These are phyloP conservation scores for Thelephora terrestris DNA, from an alignment of 1,284 basidiomycete genomes.

Conservation along the genomic window DNA sequence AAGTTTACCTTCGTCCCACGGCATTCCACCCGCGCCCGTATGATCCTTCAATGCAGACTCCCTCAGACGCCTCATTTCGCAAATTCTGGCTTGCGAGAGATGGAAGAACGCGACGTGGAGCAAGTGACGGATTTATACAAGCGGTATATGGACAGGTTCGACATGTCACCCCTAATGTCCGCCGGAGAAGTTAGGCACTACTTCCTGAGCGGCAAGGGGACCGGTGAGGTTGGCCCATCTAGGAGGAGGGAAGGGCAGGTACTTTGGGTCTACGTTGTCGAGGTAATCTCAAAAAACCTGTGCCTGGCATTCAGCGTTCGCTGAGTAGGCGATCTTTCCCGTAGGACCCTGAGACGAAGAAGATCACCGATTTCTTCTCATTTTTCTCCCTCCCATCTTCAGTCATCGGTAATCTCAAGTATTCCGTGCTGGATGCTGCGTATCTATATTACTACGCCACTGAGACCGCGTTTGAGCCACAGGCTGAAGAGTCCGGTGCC, in stretches of 20 bases:
- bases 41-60: constrained; percentile 69
- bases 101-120: constrained; percentile 72
- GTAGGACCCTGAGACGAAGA: constrained; percentile 72
- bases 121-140: constrained; percentile 69
- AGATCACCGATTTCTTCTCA: constrained; percentile 93
- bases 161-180: constrained; percentile 71
- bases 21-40: constrained; percentile 77
- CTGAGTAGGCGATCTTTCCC: background rate
- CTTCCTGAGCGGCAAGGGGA: constrained; percentile 78
- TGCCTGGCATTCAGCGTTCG: background rate
- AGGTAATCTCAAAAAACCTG: constrained; percentile 40
- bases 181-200: constrained; percentile 83
- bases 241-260: constrained; percentile 64
- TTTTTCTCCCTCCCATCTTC: constrained; percentile 96
- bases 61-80: constrained; percentile 39
- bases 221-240: constrained; percentile 39
- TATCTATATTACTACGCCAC: constrained; percentile 92
- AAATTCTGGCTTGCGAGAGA: constrained; percentile 69
- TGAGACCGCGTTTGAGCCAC: constrained; percentile 48
- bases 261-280: constrained; percentile 94
- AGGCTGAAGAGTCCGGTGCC: constrained; percentile 45
- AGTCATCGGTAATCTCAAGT: constrained; percentile 58
- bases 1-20: constrained; percentile 85
- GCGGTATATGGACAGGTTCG: constrained; percentile 81
- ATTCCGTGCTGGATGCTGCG: constrained; percentile 71